A percentile compares a stretch with the other conserved stretches of the same genome.
phyloP scores from a whole-genome alignment of 192 early-diverging fungal genomes.

The Backusella australiensis region DNA sequence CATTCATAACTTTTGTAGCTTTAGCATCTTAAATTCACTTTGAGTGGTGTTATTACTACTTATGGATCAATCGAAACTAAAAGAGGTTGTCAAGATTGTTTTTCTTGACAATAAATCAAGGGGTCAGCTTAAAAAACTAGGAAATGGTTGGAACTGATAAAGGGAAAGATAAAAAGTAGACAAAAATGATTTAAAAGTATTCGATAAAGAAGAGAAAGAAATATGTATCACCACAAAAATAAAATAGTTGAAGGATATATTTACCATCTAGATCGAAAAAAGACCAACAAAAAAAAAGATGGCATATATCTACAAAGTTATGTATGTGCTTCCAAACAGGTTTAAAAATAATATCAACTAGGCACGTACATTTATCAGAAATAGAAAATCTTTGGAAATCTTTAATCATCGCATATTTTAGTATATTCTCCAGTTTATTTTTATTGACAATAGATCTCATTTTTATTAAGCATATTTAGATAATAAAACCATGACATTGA shows the following conservation, averaged over 20 bases:
- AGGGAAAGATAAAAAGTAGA: neutral
- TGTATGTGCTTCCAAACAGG: neutral
- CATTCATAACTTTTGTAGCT: neutral
- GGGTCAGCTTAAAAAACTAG: neutral
- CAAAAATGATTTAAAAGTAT: neutral
- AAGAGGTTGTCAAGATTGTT: neutral
- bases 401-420: neutral
- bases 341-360: neutral
- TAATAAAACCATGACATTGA: neutral
- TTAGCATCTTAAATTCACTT: neutral
- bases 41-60: neutral
- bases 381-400: neutral
- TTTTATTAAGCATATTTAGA: constrained; percentile 6
- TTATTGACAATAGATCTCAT: constrained; percentile 7
- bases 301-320: neutral
- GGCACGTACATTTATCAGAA: neutral
- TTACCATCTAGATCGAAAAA: neutral
- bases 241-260: neutral
- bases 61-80: neutral
- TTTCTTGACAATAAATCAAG: neutral
- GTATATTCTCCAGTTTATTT: neutral
- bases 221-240: neutral
- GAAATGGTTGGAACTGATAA: neutral
- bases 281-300: neutral
- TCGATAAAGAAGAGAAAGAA: neutral